A percentile compares a stretch with the other conserved stretches of the same genome.
Conservation (phyloP, 345 rosid species). For the Syzygium jambos region DNA sequence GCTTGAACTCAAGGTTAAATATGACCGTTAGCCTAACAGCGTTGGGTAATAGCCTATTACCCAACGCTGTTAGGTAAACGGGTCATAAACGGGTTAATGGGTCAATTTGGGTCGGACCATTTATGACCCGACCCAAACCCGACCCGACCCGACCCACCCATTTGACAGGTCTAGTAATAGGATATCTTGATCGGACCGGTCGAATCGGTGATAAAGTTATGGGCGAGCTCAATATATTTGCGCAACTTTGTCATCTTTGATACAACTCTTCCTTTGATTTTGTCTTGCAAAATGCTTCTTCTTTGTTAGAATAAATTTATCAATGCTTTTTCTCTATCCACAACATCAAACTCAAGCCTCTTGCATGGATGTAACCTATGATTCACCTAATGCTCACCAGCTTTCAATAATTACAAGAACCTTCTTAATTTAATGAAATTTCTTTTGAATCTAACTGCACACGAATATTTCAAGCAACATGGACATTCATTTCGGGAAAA, state of each 20-base stretch:
- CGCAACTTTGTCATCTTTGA: background rate
- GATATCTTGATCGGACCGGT: accelerated
- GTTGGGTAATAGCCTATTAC: accelerated
- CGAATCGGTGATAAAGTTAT: accelerated
- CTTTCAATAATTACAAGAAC: background rate
- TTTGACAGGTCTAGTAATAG: no score
- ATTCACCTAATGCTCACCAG: background rate
- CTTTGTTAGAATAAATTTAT: background rate
- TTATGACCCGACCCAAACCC: no score
- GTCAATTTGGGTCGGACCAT: no score
- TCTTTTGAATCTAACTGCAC: background rate
- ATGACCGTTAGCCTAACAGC: accelerated
- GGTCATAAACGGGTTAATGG: no score
- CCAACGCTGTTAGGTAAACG: no score
- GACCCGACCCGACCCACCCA: no score
- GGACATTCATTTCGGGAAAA: background rate
- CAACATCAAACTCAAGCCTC: background rate
- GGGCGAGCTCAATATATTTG: accelerated
- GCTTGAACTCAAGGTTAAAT: accelerated
- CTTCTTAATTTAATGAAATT: background rate
- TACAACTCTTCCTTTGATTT: background rate
- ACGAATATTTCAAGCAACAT: background rate
- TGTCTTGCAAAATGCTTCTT: background rate
- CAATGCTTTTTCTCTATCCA: background rate
- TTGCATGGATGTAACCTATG: background rate